Evolutionary conservation across 2,329 filamentous ascomycete species (phyloP).

Genomic region (Raffaelea ambrosiae): DNA sequence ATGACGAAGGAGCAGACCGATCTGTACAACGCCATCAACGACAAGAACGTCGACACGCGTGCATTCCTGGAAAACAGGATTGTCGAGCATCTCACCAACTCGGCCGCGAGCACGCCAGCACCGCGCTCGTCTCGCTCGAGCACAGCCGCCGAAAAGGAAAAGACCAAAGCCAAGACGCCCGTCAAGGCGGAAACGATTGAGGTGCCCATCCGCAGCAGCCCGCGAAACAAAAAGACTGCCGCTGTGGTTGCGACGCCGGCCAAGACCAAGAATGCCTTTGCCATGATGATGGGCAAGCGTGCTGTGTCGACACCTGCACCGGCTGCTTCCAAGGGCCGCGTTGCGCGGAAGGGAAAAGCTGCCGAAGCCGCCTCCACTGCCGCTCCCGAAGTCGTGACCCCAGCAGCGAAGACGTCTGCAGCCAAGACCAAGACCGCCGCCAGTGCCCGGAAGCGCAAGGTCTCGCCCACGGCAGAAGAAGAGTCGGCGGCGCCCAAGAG

Average conservation of each 20-base stretch:
- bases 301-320: too few relatives aligned
- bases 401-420: background rate
- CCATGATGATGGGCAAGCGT: conserved; percentile 46
- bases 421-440: conserved; percentile 12
- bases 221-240: conserved; percentile 20
- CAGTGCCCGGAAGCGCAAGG: conserved; percentile 25
- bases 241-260: conserved; percentile 11
- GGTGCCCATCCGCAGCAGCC: conserved; percentile 25
- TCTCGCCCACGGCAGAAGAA: conserved; percentile 20
- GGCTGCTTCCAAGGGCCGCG: too few relatives aligned
- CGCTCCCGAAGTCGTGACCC: conserved; percentile 13
- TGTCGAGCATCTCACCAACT: conserved; percentile 50
- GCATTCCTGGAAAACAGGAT: conserved; percentile 78
- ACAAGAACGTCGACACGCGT: conserved; percentile 52
- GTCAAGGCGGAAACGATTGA: conserved; percentile 1
- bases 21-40: conserved; percentile 61
- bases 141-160: conserved; percentile 19
- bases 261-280: conserved; percentile 37
- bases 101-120: conserved; percentile 19
- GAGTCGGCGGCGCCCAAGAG: conserved; percentile 58
- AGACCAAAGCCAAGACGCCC: background rate
- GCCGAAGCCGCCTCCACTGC: conserved; percentile 7
- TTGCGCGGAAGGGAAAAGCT: conserved; percentile 16
- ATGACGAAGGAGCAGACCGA: conserved; percentile 87
- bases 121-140: conserved; percentile 27